A percentile compares a stretch with the other conserved stretches of the same genome.
These are phyloP conservation scores for Cephaloascus albidus DNA, from an alignment of 805 yeast genomes.

Conservation along the genomic window DNA sequence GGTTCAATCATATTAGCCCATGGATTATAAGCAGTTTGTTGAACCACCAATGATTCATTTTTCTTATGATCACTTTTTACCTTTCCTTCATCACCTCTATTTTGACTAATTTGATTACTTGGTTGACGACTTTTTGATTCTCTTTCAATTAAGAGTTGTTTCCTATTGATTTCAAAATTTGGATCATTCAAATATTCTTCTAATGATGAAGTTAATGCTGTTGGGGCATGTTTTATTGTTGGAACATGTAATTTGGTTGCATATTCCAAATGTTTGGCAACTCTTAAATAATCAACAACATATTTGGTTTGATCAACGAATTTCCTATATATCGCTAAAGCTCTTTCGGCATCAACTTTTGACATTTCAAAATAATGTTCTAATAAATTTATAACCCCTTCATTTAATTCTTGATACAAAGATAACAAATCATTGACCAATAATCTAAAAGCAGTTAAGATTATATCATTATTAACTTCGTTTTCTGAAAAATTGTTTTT, in stretches of 20 bases:
- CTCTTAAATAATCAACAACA: constrained; percentile 80
- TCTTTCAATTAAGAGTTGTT: constrained; percentile 68
- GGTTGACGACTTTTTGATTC: constrained; percentile 18
- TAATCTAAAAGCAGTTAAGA: constrained; percentile 77
- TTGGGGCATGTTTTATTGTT: constrained; percentile 94
- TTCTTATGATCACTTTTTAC: constrained; percentile 4
- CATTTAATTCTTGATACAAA: constrained; percentile 83
- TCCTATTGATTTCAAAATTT: constrained; percentile 69
- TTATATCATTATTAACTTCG: constrained; percentile 78
- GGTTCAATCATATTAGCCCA: constrained; percentile 18
- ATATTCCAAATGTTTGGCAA: constrained; percentile 82
- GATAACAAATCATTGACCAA: constrained; percentile 85
- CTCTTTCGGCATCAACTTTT: constrained; percentile 75
- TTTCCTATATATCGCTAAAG: constrained; percentile 72
- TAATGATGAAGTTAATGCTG: constrained; percentile 77
- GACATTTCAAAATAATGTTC: constrained; percentile 95
- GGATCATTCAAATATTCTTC: constrained; percentile 87
- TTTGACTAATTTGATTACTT: constrained; percentile 1
- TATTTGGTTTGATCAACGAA: constrained; percentile 81
- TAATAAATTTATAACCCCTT: constrained; percentile 87
- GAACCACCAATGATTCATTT: constrained; percentile 21
- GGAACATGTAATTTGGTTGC: constrained; percentile 89
- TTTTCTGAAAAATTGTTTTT: constrained; percentile 67
- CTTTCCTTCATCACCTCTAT: too few relatives aligned
- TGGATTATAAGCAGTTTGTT: constrained; percentile 29